Base-by-base conservation (phyloP, 2,329 filamentous ascomycete species). In the Fonsecaea multimorphosa region DNA sequence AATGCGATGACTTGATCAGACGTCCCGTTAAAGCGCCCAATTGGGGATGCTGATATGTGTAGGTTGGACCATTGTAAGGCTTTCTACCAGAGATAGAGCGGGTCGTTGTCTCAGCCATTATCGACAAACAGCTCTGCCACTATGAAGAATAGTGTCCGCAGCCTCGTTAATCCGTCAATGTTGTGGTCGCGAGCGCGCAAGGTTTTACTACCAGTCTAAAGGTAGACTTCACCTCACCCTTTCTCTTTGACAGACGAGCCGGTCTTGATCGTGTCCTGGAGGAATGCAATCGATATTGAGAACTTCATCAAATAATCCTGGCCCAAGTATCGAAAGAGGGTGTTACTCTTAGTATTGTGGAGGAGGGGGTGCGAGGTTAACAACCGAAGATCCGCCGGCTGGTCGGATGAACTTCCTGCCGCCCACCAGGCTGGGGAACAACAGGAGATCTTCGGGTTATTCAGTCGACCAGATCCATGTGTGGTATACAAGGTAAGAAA, bases 1-100 rank as follows among this genome's bases (percentile, higher is more conserved):
- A 57, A 58, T 68, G 58, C 19, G 29, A 14, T 3, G 36, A 61
- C 9, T 24, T 58, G 40, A 65, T 38, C 6, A 60, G 38, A 22
- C 65, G 62, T 2, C 61, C 61, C 16, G 52, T 68, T n/a, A 68
- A 40, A 16, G 31, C n/a, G 29, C 65, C 65, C 11, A 68, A 36
- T 32, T 64, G 52, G 3, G 65, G 24, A 12, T 68, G 65, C n/a
- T 24, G 55, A 52, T 53, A 34, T 14, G 53, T 55, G 44, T 59
- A 54, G 32, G 31, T 40, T 22, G 58, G 58, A 12, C 64, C 64
- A 34, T 32, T 58, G 36, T 66, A 66, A 31, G 59, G 34, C 32
- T 31, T 29, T 40, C 56, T 51, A 7, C 19, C 49, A 6, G 56
- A 32, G 27, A 40, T 19, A 46, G 40, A 27, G 24, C 19, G 34